A percentile compares a stretch with the other conserved stretches of the same genome.
Evolutionary conservation across 2,329 filamentous ascomycete species (phyloP).

Genomic region (Penicillium digitatum): DNA sequence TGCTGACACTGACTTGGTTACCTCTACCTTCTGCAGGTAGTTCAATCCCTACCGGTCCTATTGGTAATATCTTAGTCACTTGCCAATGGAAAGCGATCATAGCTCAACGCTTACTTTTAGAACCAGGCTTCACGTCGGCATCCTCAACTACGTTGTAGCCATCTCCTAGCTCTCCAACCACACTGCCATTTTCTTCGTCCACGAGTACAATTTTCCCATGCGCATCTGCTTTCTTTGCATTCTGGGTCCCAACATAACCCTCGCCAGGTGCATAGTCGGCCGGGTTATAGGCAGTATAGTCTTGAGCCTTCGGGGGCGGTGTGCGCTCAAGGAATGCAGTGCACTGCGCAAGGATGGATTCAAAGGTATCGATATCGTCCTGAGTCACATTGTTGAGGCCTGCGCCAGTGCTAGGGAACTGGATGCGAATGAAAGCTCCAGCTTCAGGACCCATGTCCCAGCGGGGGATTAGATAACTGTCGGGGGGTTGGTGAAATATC

Average conservation of each 20-base stretch:
- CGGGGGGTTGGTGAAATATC: slow-evolving; percentile 92
- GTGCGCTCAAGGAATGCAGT: slow-evolving; percentile 90
- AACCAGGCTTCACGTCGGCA: slow-evolving; percentile 71
- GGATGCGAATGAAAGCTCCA: slow-evolving; percentile 87
- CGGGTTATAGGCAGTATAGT: slow-evolving; percentile 66
- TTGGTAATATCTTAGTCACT: slow-evolving; percentile 8
- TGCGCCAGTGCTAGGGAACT: slow-evolving; percentile 73
- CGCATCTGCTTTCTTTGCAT: slow-evolving; percentile 31
- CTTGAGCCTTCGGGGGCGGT: slow-evolving; percentile 50
- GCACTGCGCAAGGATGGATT: slow-evolving; percentile 96
- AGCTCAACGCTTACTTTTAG: slow-evolving; percentile 67
- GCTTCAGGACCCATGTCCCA: slow-evolving; percentile 89
- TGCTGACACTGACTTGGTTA: slow-evolving; percentile 47
- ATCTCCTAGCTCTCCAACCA: slow-evolving; percentile 85
- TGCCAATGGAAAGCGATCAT: neutral
- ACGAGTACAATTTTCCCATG: slow-evolving; percentile 82
- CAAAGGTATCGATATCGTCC: slow-evolving; percentile 92
- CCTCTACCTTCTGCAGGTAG: slow-evolving; percentile 46
- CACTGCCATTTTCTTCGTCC: slow-evolving; percentile 92
- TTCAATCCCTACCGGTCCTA: slow-evolving; percentile 49
- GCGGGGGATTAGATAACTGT: slow-evolving; percentile 87
- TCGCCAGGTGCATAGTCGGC: slow-evolving; percentile 74
- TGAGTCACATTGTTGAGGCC: slow-evolving; percentile 65
- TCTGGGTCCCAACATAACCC: slow-evolving; percentile 58
- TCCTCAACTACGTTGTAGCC: slow-evolving; percentile 78